Conservation (phyloP, 306 rosid species). For the Quercus gilva region DNA sequence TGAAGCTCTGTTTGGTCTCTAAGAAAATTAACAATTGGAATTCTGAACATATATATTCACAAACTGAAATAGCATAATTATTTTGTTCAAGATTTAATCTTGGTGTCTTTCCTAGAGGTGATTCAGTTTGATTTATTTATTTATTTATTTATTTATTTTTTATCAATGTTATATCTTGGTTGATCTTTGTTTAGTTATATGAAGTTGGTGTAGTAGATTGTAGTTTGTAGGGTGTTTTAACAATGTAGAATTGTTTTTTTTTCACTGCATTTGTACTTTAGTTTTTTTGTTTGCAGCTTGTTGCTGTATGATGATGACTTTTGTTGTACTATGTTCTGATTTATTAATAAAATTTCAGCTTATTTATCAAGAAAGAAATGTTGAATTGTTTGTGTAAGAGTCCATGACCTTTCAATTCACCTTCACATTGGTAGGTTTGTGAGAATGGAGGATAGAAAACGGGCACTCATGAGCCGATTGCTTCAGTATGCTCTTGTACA, state of each 20-base stretch:
- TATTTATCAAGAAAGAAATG: not conserved
- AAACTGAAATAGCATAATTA: not conserved
- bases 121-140: no score
- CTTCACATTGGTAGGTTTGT: conserved; percentile 49
- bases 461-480: conserved; percentile 76
- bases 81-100: not conserved
- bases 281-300: no score
- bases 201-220: not conserved
- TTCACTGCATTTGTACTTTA: no score
- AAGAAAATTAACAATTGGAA: not conserved
- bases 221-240: not conserved
- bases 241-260: not conserved
- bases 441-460: conserved; percentile 63
- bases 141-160: not conserved
- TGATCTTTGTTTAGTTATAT: not conserved
- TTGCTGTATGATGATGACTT: not conserved
- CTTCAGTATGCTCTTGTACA: conserved; percentile 73
- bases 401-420: conserved; percentile 10
- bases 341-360: not conserved
- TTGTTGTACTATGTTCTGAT: not conserved
- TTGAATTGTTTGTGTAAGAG: not conserved
- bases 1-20: not conserved
- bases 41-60: not conserved
- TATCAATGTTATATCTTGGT: not conserved
- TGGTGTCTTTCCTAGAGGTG: not conserved